Conservation (phyloP, 495 filamentous ascomycete species). For the Cercophora newfieldiana region DNA sequence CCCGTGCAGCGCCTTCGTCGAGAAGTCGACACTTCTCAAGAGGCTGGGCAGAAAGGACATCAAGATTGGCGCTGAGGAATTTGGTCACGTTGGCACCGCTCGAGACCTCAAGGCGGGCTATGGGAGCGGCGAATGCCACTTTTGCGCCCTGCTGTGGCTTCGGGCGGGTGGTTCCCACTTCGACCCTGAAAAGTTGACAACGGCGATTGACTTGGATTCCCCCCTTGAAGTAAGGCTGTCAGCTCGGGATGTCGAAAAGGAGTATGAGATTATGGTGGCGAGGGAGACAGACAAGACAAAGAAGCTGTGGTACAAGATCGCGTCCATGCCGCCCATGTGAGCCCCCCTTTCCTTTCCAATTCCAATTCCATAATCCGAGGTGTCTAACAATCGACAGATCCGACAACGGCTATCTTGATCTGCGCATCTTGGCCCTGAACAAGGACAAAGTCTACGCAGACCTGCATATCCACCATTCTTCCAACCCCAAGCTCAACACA, state of each 20-base stretch:
- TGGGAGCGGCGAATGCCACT: slow-evolving; percentile 2
- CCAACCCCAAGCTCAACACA: slow-evolving; percentile 12
- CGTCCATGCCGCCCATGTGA: slow-evolving; percentile 6
- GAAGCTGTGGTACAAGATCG: slow-evolving; percentile 13
- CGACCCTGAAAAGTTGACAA: background rate
- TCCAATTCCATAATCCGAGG: too few species aligned
- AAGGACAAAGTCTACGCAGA: slow-evolving; percentile 11
- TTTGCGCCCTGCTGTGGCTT: slow-evolving; percentile 12
- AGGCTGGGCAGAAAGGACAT: background rate
- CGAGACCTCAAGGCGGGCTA: slow-evolving; percentile 1
- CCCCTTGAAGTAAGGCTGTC: background rate
- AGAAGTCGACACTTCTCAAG: slow-evolving; percentile 1
- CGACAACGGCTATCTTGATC: background rate
- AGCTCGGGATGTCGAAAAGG: slow-evolving; percentile 14
- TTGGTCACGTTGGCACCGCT: background rate
- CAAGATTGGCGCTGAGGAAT: background rate
- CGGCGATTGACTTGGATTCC: background rate
- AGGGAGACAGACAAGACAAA: background rate
- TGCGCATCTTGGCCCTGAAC: slow-evolving; percentile 1
- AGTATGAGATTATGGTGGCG: slow-evolving; percentile 5
- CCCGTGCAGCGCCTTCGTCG: background rate
- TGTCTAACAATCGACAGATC: background rate
- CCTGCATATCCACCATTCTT: slow-evolving; percentile 8
- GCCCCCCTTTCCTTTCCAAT: background rate
- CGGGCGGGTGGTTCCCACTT: background rate